Percentiles rank a stretch among this genome's conserved stretches.
phyloP scores from a whole-genome alignment of 306 rosid genomes.

The Corylus heterophylla region DNA sequence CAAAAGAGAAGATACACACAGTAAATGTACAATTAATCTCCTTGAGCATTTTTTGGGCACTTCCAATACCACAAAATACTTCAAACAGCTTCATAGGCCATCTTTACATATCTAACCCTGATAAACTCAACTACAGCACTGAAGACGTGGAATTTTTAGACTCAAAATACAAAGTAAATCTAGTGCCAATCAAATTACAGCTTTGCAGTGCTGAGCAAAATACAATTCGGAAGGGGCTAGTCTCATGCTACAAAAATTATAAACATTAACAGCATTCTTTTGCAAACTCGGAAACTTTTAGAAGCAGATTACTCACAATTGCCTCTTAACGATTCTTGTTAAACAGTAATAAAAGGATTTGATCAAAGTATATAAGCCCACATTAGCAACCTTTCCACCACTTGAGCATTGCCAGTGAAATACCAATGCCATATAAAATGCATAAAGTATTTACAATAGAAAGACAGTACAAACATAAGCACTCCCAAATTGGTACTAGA shows the following conservation, averaged over 20 bases:
- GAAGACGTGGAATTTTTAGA: neutral
- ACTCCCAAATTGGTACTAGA: slow-evolving; percentile 32
- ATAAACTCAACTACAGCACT: neutral
- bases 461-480: slow-evolving; percentile 31
- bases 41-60: neutral
- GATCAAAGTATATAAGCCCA: neutral
- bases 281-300: slow-evolving; percentile 24
- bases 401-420: neutral
- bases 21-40: neutral
- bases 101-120: neutral
- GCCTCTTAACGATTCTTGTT: neutral
- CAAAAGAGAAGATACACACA: neutral
- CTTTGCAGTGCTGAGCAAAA: neutral
- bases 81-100: neutral
- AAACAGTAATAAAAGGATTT: neutral
- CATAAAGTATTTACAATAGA: neutral
- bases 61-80: neutral
- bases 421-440: slow-evolving; percentile 2
- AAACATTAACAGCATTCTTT: slow-evolving; percentile 10
- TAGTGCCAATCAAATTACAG: neutral
- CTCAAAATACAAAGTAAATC: slow-evolving; percentile 26
- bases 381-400: neutral
- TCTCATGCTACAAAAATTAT: slow-evolving; percentile 16
- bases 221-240: neutral
- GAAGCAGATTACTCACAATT: slow-evolving; percentile 5